A percentile compares a stretch with the other conserved stretches of the same genome.
These are phyloP conservation scores for Trichoderma cornu-damae DNA, from an alignment of 2,329 filamentous ascomycete species.

Conservation along the genomic window DNA sequence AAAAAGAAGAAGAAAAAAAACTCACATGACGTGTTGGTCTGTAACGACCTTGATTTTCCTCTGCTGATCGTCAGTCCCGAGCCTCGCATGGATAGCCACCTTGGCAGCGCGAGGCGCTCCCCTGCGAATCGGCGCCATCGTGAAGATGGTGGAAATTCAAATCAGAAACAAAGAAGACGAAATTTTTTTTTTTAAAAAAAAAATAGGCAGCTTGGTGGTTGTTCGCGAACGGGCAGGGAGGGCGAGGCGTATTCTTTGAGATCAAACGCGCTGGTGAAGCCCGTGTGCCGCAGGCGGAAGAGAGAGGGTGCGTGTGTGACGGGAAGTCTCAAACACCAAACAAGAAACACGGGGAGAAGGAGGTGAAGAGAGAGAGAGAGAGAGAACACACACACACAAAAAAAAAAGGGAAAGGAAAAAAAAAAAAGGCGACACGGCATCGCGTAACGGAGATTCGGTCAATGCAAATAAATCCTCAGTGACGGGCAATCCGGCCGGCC, in stretches of 20 bases:
- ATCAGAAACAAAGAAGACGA: neutral
- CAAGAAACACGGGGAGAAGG: too few relatives aligned
- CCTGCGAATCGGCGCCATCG: conserved; percentile 17
- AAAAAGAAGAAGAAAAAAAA: neutral
- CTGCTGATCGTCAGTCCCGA: conserved; percentile 48
- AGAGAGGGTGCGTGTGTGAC: neutral
- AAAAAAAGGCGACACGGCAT: neutral
- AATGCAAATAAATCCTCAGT: neutral
- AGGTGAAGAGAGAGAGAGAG: neutral
- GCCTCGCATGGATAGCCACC: conserved; percentile 10
- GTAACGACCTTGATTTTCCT: conserved; percentile 90
- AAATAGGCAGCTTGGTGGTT: neutral
- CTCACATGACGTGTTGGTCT: conserved; percentile 83
- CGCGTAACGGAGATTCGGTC: neutral
- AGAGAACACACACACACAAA: too few relatives aligned
- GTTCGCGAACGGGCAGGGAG: neutral
- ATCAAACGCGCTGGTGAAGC: neutral
- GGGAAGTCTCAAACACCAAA: neutral
- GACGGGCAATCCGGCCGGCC: conserved; percentile 8
- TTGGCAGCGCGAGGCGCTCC: conserved; percentile 20
- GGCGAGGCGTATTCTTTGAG: neutral
- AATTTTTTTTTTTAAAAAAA: too few relatives aligned
- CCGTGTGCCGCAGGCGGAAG: neutral
- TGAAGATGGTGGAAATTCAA: neutral
- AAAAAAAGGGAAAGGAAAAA: neutral